These are phyloP conservation scores for Colletotrichum sp. DNA, from an alignment of 2,329 filamentous ascomycete species.

Conservation along the genomic window DNA sequence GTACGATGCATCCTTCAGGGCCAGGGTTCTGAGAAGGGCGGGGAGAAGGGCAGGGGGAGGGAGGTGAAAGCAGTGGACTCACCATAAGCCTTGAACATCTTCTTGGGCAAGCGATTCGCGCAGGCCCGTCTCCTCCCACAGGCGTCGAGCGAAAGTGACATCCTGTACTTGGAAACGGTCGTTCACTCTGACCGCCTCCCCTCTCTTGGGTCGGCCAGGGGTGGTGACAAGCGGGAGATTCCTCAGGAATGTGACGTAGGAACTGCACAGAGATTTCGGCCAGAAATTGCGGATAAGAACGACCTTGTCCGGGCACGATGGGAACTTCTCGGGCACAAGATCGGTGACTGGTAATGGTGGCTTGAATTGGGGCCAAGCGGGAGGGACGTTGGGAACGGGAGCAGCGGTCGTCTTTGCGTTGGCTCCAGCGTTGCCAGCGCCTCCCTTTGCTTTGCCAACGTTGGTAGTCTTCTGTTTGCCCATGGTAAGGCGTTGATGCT, in stretches of 20 bases:
- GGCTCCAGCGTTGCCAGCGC: neutral
- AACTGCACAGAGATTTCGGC: conserved; percentile 75
- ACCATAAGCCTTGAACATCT: conserved; percentile 49
- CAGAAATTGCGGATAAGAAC: conserved; percentile 77
- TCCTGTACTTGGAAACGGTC: conserved; percentile 88
- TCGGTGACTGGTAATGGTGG: conserved; percentile 71
- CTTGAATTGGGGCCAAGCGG: conserved; percentile 74
- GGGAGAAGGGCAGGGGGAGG: neutral
- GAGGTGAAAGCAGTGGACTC: conserved; percentile 26
- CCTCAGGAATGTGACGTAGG: conserved; percentile 75
- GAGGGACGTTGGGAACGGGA: conserved; percentile 25
- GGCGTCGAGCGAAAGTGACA: conserved; percentile 69
- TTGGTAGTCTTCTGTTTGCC: conserved; percentile 25
- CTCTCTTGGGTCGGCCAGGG: conserved; percentile 77
- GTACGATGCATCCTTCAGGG: neutral
- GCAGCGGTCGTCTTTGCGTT: conserved; percentile 6
- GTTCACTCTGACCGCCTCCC: conserved; percentile 84
- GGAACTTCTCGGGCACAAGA: conserved; percentile 63
- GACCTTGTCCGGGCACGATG: conserved; percentile 64
- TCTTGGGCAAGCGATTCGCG: conserved; percentile 60
- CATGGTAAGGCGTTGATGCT: conserved; percentile 18
- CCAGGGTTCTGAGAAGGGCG: neutral
- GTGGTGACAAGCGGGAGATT: conserved; percentile 78
- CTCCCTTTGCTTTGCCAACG: conserved; percentile 14
- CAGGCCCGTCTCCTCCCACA: conserved; percentile 82